Evolutionary conservation across 202 grass and related monocot species (phyloP).

Genomic region (Thinopyrum obtusiflorum): DNA sequence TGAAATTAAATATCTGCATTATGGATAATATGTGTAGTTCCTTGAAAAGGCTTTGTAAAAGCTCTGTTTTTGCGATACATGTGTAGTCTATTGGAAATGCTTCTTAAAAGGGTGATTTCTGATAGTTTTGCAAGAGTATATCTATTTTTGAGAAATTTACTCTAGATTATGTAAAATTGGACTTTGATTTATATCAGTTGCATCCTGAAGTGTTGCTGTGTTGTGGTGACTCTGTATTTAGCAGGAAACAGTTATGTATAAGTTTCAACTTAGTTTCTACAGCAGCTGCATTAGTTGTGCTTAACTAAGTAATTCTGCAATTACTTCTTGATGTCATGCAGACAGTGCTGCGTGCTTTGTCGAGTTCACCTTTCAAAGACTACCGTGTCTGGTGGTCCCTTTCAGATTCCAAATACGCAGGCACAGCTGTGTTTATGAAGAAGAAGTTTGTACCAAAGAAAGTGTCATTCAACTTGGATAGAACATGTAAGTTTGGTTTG

Average conservation of each 20-base stretch:
- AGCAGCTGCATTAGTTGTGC: constrained; percentile 23
- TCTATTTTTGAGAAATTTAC: neutral
- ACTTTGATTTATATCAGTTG: neutral
- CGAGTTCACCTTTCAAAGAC: constrained; percentile 69
- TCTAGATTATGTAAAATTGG: constrained; percentile 1
- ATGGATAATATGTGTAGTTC: neutral
- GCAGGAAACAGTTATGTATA: constrained; percentile 3
- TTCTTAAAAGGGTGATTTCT: neutral
- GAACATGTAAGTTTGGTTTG: constrained; percentile 60
- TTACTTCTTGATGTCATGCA: constrained; percentile 37
- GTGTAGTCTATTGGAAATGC: neutral
- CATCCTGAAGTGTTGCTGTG: neutral
- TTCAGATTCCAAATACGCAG: constrained; percentile 89
- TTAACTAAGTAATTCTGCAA: constrained; percentile 7
- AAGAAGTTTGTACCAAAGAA: constrained; percentile 84
- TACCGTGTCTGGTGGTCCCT: constrained; percentile 94
- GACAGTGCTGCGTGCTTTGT: constrained; percentile 72
- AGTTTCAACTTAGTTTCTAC: constrained; percentile 9
- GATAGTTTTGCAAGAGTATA: neutral
- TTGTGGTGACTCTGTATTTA: constrained; percentile 25
- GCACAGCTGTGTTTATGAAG: constrained; percentile 84
- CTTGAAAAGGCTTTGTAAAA: neutral
- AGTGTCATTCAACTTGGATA: constrained; percentile 79
- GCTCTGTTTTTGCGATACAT: neutral
- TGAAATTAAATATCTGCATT: neutral